Evolutionary conservation across 441 rosid genomes (phyloP), one percentile per base, ranked within the genome.

Genomic region (Pelargonium fulgidum): DNA sequence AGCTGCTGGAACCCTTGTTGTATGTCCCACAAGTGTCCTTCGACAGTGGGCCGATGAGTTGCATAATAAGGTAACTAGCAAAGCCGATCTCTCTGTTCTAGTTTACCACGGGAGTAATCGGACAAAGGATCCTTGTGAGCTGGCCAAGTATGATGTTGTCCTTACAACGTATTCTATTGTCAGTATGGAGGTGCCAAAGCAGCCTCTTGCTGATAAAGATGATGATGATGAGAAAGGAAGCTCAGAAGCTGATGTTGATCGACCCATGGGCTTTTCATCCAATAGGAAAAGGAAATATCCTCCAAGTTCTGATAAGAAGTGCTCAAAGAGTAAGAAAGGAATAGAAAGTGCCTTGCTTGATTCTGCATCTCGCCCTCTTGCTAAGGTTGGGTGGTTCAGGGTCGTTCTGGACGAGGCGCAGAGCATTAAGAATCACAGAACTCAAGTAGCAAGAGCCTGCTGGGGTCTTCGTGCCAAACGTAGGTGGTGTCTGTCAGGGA

Each of bases 401-500:
- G 86, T 92, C 71, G 93, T 92, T 67, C 76, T 92, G 74, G 98
- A 92, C 76, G 98, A 92, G 84, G 98, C 98, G 24, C 98, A 92
- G 77, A 88, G 96, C 80, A 92, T 92, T 68, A 92, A 92, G 83
- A 90, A 92, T 82, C 84, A 85, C 83, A 87, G 83, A 79, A 92
- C 98, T 70, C 96, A 88, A 76, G 95, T 86, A 68, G 98, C 98
- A 48, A 86, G 96, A 78, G 96, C 98, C 58, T 92, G 98, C 76
- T 92, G 96, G 96, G 94, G 93, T 19, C 98, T 92, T 78, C 96
- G 95, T 24, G 95, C 98, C 39, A 92, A 92, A 76, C 93, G 93
- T 14, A 81, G 98, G 75, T 92, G 98, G 98, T 92, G 98, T 82
- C 85, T 92, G 80, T 92, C 98, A 1, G 98, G 98, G 68, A 92